Evolutionary conservation across 2,329 filamentous ascomycete genomes (phyloP).

Genomic region (Mariannaea elegans): DNA sequence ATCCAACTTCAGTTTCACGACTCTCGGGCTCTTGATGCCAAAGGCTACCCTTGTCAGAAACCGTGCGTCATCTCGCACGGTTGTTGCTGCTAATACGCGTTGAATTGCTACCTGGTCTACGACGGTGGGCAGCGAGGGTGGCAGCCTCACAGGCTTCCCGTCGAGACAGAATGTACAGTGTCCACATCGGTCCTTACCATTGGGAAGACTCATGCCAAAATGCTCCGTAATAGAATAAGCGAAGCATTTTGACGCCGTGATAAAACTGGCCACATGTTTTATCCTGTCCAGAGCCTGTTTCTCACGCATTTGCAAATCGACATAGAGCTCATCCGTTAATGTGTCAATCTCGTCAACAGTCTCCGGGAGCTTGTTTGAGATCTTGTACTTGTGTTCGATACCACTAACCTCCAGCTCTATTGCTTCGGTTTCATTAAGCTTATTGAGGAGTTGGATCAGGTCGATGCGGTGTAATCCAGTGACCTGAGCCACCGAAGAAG

Average conservation of each 20-base stretch:
- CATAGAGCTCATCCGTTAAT: conserved; percentile 58
- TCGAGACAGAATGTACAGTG: conserved; percentile 58
- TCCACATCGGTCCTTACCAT: conserved; percentile 56
- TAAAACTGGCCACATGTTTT: conserved; percentile 59
- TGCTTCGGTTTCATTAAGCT: conserved; percentile 57
- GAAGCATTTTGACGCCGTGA: conserved; percentile 62
- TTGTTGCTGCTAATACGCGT: conserved; percentile 53
- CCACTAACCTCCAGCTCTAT: conserved; percentile 62
- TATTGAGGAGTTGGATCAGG: conserved; percentile 63
- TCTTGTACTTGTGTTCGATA: conserved; percentile 62
- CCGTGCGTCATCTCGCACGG: conserved; percentile 64
- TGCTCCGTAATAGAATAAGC: conserved; percentile 61
- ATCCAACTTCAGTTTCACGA: conserved; percentile 57
- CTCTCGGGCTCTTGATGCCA: conserved; percentile 67
- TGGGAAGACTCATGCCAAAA: conserved; percentile 63
- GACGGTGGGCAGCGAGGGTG: conserved; percentile 47
- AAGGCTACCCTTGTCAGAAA: conserved; percentile 69
- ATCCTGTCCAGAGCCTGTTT: conserved; percentile 60
- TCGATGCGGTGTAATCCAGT: conserved; percentile 53
- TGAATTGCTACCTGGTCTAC: conserved; percentile 53
- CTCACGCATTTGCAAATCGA: conserved; percentile 61
- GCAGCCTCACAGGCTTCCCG: conserved; percentile 48
- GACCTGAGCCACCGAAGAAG: conserved; percentile 49
- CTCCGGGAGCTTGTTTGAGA: conserved; percentile 57
- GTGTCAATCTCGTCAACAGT: conserved; percentile 51